phyloP scores from a whole-genome alignment of 768 basidiomycete genomes.

The Suillus bovinus region DNA sequence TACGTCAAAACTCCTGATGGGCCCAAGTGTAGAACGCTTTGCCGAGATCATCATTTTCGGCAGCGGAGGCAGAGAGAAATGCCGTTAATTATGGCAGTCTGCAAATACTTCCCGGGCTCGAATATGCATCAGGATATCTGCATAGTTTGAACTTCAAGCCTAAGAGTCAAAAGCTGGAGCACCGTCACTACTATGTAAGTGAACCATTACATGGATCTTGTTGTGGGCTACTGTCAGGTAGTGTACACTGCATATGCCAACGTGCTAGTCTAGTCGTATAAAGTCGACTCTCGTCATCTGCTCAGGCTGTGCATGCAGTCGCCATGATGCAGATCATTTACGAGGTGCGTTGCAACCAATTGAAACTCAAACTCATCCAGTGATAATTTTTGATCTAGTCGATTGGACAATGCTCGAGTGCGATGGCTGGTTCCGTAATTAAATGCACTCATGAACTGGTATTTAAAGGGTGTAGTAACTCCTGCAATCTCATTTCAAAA shows the following conservation, averaged over 20 bases:
- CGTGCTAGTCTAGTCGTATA: background rate
- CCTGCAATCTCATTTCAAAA: background rate
- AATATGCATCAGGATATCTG: too few species aligned
- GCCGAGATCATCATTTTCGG: background rate
- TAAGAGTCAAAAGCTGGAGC: background rate
- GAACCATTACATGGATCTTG: background rate
- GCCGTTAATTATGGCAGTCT: too few species aligned
- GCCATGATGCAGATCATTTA: background rate
- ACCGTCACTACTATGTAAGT: background rate
- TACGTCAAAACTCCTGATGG: too few species aligned
- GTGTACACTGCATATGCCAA: too few species aligned
- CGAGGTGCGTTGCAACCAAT: too few species aligned
- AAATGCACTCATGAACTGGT: background rate
- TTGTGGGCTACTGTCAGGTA: background rate
- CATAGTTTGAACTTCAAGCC: background rate
- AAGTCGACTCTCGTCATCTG: background rate
- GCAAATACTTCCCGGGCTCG: too few species aligned
- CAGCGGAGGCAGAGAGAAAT: background rate
- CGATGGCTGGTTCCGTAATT: background rate
- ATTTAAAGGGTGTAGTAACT: background rate
- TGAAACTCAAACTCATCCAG: too few species aligned
- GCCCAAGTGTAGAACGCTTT: background rate
- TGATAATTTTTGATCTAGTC: background rate
- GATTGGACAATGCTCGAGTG: background rate
- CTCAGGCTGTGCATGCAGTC: background rate